Base-by-base conservation (phyloP, 1,284 basidiomycete genomes). In the Boletus sp. region DNA sequence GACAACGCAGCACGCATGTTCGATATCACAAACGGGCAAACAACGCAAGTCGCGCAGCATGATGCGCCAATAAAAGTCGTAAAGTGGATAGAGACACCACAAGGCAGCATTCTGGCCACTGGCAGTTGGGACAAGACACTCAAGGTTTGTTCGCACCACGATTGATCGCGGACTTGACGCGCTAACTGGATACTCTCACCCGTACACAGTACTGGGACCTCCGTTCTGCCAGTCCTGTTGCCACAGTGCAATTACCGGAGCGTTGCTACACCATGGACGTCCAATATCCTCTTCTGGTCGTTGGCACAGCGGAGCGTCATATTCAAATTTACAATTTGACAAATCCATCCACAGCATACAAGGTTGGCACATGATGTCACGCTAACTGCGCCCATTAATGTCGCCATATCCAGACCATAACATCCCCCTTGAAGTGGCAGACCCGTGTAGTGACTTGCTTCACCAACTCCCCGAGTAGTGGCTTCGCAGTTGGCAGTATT, bases 391-490 rank as follows among this genome's bases (percentile, higher is more conserved):
- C 19, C 22, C 23, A 12, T 41, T 50, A 16, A 53, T 48, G 29
- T 45, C 23, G 14, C 12, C 46, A 49, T 23, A 53, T 30, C 9
- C 52, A 92, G 88, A 83, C 78, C 12, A 81, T 91, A 59, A 72
- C 76, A 27, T 94, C 91, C 2, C 91, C 93, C 4, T 70, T 97
- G 55, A 94, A 95, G 67, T 93, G 90, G 88, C 95, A 98, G 70
- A 97, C 95, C 4, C 82, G 95, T 36, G 84, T 88, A 4, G 80
- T 96, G 5, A 80, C 87, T 4, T 95, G 91, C 66, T 94, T 96
- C 70, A 88, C 89, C 10, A 76, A 74, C 13, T 72, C 74, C 19
- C 45, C 77, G 1, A 82, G 73, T 19, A 84, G 83, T 52, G 91
- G 92, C 0, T 97, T 91, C 60, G 93, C 94, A 0, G 78, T 98